phyloP scores from a whole-genome alignment of 2,329 filamentous ascomycete genomes.

The Tolypocladium cylindrosporum region DNA sequence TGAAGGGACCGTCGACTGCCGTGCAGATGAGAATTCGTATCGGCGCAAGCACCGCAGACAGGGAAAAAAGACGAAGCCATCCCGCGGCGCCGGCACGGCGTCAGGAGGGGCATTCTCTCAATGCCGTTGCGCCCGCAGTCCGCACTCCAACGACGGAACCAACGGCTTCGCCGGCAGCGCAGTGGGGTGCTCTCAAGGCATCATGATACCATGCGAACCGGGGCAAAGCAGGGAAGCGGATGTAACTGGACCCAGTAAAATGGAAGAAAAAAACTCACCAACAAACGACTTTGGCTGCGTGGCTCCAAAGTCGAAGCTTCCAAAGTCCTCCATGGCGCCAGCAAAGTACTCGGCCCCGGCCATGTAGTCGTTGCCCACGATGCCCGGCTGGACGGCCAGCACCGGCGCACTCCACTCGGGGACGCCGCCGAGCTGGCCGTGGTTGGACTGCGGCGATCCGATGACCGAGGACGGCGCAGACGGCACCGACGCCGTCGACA shows the following conservation, averaged over 20 bases:
- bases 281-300: slow-evolving; percentile 41
- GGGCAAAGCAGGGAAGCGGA: not conserved
- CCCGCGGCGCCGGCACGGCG: not conserved
- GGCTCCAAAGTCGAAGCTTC: slow-evolving; percentile 32
- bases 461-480: slow-evolving; percentile 59
- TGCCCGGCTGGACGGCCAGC: slow-evolving; percentile 51
- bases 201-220: not conserved
- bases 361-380: slow-evolving; percentile 49
- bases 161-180: not conserved
- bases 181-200: not conserved
- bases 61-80: not conserved
- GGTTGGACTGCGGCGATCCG: slow-evolving; percentile 56
- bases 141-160: not conserved
- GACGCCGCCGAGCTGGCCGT: slow-evolving; percentile 45
- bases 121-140: not conserved
- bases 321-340: slow-evolving; percentile 39
- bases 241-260: not conserved
- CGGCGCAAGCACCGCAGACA: not conserved
- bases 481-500: slow-evolving; percentile 50
- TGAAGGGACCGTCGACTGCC: not conserved
- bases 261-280: slow-evolving; percentile 35
- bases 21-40: not conserved
- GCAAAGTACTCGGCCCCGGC: slow-evolving; percentile 45
- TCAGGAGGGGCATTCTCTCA: not conserved
- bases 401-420: slow-evolving; percentile 47